Percentiles rank a stretch among this genome's conserved stretches.
Conservation (phyloP, 2,329 filamentous ascomycete species). For the Plenodomus tracheiphilus region DNA sequence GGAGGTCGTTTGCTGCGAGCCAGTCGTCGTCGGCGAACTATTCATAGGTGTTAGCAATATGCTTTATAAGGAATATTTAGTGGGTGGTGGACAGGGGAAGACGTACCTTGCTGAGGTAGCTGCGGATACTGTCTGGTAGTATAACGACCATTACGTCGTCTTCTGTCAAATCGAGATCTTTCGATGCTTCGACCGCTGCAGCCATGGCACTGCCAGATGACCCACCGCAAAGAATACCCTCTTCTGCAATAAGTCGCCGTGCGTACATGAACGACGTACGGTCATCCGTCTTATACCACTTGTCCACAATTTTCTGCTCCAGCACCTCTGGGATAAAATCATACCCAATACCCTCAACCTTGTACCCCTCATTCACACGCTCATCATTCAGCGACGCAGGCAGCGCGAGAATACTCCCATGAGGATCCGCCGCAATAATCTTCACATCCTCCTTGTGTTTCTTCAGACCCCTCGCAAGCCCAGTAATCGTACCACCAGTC, state of each 20-base stretch:
- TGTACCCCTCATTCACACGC: slow-evolving; percentile 82
- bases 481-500: slow-evolving; percentile 93
- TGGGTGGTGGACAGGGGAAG: too few relatives aligned
- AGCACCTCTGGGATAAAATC: slow-evolving; percentile 97
- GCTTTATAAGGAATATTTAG: neutral
- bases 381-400: slow-evolving; percentile 80
- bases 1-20: slow-evolving; percentile 93
- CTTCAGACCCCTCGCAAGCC: slow-evolving; percentile 78
- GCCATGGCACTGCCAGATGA: slow-evolving; percentile 92
- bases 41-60: slow-evolving; percentile 18
- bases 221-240: slow-evolving; percentile 90
- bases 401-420: slow-evolving; percentile 86
- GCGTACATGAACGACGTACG: slow-evolving; percentile 87
- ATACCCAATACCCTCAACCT: slow-evolving; percentile 98
- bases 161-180: slow-evolving; percentile 75
- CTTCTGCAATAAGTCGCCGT: slow-evolving; percentile 88
- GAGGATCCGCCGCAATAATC: slow-evolving; percentile 88
- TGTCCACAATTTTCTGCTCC: slow-evolving; percentile 76
- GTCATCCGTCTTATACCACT: slow-evolving; percentile 99
- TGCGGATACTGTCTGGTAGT: slow-evolving; percentile 93
- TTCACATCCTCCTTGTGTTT: slow-evolving; percentile 87
- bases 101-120: slow-evolving; percentile 83
- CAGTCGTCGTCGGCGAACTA: slow-evolving; percentile 97
- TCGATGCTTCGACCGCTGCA: slow-evolving; percentile 74
- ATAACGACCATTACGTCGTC: slow-evolving; percentile 89